Percentiles rank a stretch among this genome's conserved stretches.
Evolutionary conservation across 805 yeast genomes (phyloP).

Genomic region (Ogataea salicorniae): DNA sequence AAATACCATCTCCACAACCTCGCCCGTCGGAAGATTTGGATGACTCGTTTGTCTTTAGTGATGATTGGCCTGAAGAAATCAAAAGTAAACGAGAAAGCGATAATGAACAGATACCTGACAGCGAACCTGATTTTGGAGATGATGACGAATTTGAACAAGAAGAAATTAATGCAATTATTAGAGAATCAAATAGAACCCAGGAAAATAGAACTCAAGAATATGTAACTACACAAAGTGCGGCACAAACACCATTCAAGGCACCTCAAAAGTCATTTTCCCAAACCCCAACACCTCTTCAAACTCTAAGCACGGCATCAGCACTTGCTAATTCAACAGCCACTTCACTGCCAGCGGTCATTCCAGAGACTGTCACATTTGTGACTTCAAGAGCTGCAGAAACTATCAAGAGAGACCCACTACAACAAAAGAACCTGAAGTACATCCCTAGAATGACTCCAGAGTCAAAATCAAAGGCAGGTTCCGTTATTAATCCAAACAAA

Average conservation of each 20-base stretch:
- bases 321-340: too few species aligned
- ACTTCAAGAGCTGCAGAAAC: slow-evolving; percentile 61
- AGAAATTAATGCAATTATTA: slow-evolving; percentile 6
- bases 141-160: slow-evolving; percentile 24
- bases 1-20: not conserved
- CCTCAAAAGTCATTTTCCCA: not conserved
- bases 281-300: not conserved
- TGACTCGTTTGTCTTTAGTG: slow-evolving; percentile 52
- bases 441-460: slow-evolving; percentile 56
- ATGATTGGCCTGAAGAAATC: slow-evolving; percentile 32
- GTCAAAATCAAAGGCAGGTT: slow-evolving; percentile 48
- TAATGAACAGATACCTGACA: slow-evolving; percentile 14
- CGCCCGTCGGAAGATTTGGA: slow-evolving; percentile 26
- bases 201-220: not conserved
- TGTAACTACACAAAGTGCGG: not conserved
- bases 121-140: slow-evolving; percentile 26
- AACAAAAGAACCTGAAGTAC: slow-evolving; percentile 38
- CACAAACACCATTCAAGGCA: not conserved
- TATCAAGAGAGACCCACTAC: slow-evolving; percentile 40
- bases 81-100: not conserved
- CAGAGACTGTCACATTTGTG: slow-evolving; percentile 40
- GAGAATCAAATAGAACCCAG: slow-evolving; percentile 2
- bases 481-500: slow-evolving; percentile 53
- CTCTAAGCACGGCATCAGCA: not conserved
- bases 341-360: slow-evolving; percentile 17